These are phyloP conservation scores for Nepenthes alata DNA, from an alignment of 179 eudicot genomes.

Conservation along the genomic window DNA sequence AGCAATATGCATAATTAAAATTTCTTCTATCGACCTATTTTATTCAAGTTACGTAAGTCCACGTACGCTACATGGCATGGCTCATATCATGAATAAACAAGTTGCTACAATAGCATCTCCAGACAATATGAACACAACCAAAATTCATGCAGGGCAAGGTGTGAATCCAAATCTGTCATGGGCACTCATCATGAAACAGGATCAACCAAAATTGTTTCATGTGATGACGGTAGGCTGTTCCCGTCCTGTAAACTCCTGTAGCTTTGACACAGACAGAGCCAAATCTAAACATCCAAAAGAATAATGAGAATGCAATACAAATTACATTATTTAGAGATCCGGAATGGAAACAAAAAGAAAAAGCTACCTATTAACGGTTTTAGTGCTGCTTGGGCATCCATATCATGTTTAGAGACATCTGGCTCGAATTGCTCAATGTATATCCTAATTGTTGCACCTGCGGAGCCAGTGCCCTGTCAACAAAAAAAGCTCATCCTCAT, in stretches of 20 bases:
- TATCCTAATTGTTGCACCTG: slow-evolving; percentile 88
- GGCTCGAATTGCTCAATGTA: slow-evolving; percentile 92
- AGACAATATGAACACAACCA: not conserved
- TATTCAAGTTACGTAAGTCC: not conserved
- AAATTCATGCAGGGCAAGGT: not conserved
- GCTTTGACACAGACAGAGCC: slow-evolving; percentile 71
- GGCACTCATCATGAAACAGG: not conserved
- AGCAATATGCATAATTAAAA: not conserved
- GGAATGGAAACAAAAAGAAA: slow-evolving; percentile 1
- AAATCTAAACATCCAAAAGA: slow-evolving; percentile 38
- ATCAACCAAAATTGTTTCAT: slow-evolving; percentile 17
- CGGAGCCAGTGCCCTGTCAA: slow-evolving; percentile 90
- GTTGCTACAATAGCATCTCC: not conserved
- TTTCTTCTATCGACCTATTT: not conserved
- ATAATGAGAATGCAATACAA: slow-evolving; percentile 10
- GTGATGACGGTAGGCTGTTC: slow-evolving; percentile 95
- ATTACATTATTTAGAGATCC: not conserved
- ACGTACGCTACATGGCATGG: not conserved
- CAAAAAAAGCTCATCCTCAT: slow-evolving; percentile 6
- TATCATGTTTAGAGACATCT: slow-evolving; percentile 67
- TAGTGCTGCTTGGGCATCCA: slow-evolving; percentile 82
- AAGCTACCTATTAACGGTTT: slow-evolving; percentile 84
- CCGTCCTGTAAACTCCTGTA: slow-evolving; percentile 85
- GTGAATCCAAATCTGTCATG: not conserved
- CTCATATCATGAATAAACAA: not conserved